Percentiles rank a stretch among this genome's conserved stretches.
Conservation (phyloP, 1,284 basidiomycete genomes). For the Sutorius eximius region DNA sequence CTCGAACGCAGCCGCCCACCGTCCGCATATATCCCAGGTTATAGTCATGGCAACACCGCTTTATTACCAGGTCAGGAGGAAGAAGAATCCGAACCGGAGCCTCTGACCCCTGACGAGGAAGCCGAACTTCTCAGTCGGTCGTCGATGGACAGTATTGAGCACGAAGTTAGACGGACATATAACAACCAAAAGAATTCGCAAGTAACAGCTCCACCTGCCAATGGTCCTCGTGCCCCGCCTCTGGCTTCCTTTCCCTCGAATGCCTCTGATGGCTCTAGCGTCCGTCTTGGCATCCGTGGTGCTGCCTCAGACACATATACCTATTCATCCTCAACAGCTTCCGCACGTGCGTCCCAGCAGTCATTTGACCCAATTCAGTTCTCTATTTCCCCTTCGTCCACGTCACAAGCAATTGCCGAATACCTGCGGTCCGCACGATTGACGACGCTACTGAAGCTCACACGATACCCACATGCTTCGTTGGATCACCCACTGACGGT, state of each 20-base stretch:
- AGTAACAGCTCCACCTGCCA: slow-evolving; percentile 35
- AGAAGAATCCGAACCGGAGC: slow-evolving; percentile 51
- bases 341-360: slow-evolving; percentile 43
- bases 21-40: slow-evolving; percentile 47
- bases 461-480: slow-evolving; percentile 76
- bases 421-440: slow-evolving; percentile 84
- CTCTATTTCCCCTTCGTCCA: slow-evolving; percentile 44
- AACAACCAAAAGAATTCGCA: slow-evolving; percentile 55
- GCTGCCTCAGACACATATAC: slow-evolving; percentile 20
- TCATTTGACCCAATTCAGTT: slow-evolving; percentile 48
- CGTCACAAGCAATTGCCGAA: slow-evolving; percentile 72
- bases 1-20: slow-evolving; percentile 46
- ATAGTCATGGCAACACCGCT: slow-evolving; percentile 48
- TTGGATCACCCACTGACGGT: slow-evolving; percentile 75
- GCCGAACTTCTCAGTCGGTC: slow-evolving; percentile 67
- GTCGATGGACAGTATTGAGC: slow-evolving; percentile 80
- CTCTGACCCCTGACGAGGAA: slow-evolving; percentile 53
- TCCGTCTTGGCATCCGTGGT: slow-evolving; percentile 18
- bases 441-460: slow-evolving; percentile 80
- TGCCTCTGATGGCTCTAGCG: slow-evolving; percentile 30
- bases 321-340: slow-evolving; percentile 43
- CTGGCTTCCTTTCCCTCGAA: slow-evolving; percentile 27
- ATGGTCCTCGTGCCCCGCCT: slow-evolving; percentile 25
- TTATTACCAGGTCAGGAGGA: slow-evolving; percentile 42
- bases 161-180: slow-evolving; percentile 71